Evolutionary conservation across 306 rosid genomes (phyloP).

Genomic region (Vigna hirtella): DNA sequence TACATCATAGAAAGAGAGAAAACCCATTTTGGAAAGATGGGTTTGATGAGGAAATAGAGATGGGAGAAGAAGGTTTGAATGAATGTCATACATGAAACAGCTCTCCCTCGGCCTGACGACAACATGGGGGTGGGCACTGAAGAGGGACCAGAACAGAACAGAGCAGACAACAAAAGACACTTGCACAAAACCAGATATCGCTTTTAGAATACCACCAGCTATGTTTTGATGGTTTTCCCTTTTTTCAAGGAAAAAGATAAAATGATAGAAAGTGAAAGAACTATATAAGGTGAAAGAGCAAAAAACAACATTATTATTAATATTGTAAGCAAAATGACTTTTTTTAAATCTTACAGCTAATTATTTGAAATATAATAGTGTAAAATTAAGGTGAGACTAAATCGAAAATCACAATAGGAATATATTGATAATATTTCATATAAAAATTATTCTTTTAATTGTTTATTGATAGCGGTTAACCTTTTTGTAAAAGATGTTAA

Average conservation of each 20-base stretch:
- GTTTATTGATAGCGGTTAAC: background rate
- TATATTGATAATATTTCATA: background rate
- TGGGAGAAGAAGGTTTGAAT: background rate
- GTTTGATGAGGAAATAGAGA: background rate
- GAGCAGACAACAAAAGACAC: conserved; percentile 43
- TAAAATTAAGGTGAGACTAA: background rate
- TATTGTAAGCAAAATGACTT: background rate
- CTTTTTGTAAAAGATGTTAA: no score
- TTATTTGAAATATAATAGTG: background rate
- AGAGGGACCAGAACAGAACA: conserved; percentile 26
- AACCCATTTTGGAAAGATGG: background rate
- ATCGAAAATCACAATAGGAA: background rate
- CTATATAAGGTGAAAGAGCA: no score
- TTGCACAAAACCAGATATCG: conserved; percentile 33
- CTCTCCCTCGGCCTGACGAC: background rate
- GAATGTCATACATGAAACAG: background rate
- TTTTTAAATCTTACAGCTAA: background rate
- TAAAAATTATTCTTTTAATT: background rate
- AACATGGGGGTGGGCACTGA: conserved; percentile 28
- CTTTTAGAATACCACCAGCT: conserved; percentile 36
- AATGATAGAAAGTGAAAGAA: no score
- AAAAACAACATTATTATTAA: background rate
- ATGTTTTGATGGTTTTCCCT: conserved; percentile 25
- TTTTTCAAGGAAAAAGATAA: background rate
- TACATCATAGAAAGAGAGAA: background rate